phyloP scores from a whole-genome alignment of 805 yeast genomes.

The Scheffersomyces spartinae region DNA sequence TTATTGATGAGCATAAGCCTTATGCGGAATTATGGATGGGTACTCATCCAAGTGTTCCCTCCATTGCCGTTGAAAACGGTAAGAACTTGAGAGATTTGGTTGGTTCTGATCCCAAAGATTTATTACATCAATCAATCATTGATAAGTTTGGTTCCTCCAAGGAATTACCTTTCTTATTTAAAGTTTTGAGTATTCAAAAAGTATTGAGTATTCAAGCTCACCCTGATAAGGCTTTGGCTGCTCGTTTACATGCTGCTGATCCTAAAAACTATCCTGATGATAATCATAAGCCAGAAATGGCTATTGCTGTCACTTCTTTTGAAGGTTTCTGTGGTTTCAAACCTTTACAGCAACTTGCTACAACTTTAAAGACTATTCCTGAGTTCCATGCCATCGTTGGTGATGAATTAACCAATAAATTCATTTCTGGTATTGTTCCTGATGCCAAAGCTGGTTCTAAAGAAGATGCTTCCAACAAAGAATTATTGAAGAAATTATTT shows the following conservation, averaged over 20 bases:
- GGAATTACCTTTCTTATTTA: slow-evolving; percentile 86
- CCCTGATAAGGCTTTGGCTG: slow-evolving; percentile 83
- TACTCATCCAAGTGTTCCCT: slow-evolving; percentile 88
- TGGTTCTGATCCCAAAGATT: slow-evolving; percentile 41
- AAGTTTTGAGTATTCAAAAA: slow-evolving; percentile 85
- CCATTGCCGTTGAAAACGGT: slow-evolving; percentile 43
- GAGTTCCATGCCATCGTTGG: slow-evolving; percentile 70
- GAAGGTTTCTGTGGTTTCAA: slow-evolving; percentile 98
- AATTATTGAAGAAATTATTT: slow-evolving; percentile 63
- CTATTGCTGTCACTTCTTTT: slow-evolving; percentile 88
- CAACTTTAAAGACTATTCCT: slow-evolving; percentile 58
- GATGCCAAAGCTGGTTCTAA: slow-evolving; percentile 35
- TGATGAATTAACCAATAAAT: slow-evolving; percentile 40
- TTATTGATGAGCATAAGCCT: slow-evolving; percentile 64
- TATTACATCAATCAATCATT: slow-evolving; percentile 49
- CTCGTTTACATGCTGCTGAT: slow-evolving; percentile 63
- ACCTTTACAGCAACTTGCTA: slow-evolving; percentile 70
- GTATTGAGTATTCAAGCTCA: slow-evolving; percentile 96
- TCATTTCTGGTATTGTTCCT: slow-evolving; percentile 35
- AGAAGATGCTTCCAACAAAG: slow-evolving; percentile 48
- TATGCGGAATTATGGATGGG: slow-evolving; percentile 99
- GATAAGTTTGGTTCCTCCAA: slow-evolving; percentile 53
- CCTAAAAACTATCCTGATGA: slow-evolving; percentile 95
- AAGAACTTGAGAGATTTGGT: slow-evolving; percentile 59
- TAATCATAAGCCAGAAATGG: slow-evolving; percentile 99